Conservation (phyloP, 305 asterid species). For the Nicotiana rustica region DNA sequence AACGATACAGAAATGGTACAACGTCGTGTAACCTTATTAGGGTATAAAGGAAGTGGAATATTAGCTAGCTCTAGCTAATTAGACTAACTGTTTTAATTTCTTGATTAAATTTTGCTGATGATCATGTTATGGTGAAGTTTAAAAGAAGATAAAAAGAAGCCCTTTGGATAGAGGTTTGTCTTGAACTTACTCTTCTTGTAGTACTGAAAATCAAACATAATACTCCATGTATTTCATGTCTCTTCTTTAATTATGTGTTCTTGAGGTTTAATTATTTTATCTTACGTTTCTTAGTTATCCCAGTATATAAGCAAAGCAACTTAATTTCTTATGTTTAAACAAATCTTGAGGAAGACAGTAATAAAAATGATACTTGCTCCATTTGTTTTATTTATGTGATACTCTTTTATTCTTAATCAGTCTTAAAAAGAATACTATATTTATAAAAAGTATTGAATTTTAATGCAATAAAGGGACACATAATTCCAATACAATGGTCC, state of each 20-base stretch:
- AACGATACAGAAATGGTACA: constrained; percentile 16
- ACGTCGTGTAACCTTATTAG: background rate
- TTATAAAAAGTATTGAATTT: too few species aligned
- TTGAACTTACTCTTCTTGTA: constrained; percentile 33
- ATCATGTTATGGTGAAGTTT: background rate
- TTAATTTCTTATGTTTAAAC: background rate
- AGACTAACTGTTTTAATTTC: constrained; percentile 3
- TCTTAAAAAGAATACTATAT: too few species aligned
- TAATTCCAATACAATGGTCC: constrained; percentile 28
- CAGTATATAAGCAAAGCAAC: background rate
- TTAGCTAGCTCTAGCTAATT: constrained; percentile 2
- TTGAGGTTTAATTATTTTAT: background rate
- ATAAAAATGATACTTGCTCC: too few species aligned
- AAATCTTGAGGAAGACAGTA: too few species aligned
- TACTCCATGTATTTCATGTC: constrained; percentile 21
- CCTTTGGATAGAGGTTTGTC: constrained; percentile 32
- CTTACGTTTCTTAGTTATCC: constrained; percentile 18
- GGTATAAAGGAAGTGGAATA: background rate
- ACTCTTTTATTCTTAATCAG: too few species aligned
- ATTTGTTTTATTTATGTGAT: too few species aligned
- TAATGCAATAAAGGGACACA: background rate
- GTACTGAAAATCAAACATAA: background rate
- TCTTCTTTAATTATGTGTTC: constrained; percentile 18
- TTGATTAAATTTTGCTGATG: constrained; percentile 20
- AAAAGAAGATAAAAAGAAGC: background rate